Conservation (phyloP, 208 protist species). For the Phytomonas sp. region DNA sequence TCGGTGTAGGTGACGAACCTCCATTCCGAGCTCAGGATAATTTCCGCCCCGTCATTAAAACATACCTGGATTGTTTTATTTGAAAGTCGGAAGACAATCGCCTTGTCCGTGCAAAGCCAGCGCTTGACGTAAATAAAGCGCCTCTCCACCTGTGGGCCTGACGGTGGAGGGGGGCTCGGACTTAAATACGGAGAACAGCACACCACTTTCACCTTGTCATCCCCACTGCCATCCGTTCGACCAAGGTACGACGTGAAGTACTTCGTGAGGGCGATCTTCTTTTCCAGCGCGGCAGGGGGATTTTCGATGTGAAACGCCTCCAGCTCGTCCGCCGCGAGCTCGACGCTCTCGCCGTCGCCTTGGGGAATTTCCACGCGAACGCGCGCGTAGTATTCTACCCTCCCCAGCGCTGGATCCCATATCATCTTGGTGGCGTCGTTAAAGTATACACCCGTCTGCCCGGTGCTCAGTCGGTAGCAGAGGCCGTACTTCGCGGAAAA, state of each 20-base stretch:
- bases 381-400: constrained; percentile 74
- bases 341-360: constrained; percentile 11
- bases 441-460: constrained; percentile 94
- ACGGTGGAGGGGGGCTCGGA: constrained; percentile 21
- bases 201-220: constrained; percentile 57
- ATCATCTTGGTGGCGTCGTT: constrained; percentile 97
- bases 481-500: constrained; percentile 97
- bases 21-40: constrained; percentile 88
- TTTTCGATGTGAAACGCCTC: constrained; percentile 60
- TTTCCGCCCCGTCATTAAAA: constrained; percentile 91
- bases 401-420: constrained; percentile 59
- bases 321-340: constrained; percentile 68
- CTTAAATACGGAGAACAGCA: constrained; percentile 40
- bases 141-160: constrained; percentile 39
- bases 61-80: constrained; percentile 94
- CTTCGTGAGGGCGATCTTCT: constrained; percentile 96
- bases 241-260: constrained; percentile 91
- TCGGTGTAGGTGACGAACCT: constrained; percentile 84
- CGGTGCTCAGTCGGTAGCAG: constrained; percentile 92
- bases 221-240: constrained; percentile 24
- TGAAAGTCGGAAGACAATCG: constrained; percentile 93
- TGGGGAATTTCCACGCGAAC: constrained; percentile 47
- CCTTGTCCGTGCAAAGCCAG: constrained; percentile 90
- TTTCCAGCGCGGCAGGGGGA: constrained; percentile 83
- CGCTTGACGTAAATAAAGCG: constrained; percentile 93